phyloP scores from a whole-genome alignment of 768 basidiomycete species.

The Polyporus arcularius region DNA sequence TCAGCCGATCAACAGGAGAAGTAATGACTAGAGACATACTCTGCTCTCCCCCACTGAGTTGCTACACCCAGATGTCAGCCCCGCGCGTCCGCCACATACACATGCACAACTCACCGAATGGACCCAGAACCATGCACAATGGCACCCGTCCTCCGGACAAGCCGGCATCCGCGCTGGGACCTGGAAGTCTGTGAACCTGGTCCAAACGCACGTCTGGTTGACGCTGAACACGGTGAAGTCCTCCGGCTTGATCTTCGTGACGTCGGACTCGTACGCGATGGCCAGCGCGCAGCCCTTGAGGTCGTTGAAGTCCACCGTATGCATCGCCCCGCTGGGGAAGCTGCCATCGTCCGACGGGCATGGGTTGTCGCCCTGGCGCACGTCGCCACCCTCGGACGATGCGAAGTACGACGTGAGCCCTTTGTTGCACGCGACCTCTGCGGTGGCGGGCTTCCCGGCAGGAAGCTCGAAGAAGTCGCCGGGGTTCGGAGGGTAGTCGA shows the following conservation, averaged over 20 bases:
- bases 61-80: constrained; percentile 20
- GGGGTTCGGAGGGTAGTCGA: constrained; percentile 55
- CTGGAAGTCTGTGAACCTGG: constrained; percentile 63
- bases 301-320: constrained; percentile 56
- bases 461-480: constrained; percentile 62
- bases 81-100: too few relatives aligned
- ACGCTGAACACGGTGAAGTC: constrained; percentile 77
- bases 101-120: constrained; percentile 46
- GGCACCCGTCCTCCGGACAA: constrained; percentile 65
- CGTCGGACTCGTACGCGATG: constrained; percentile 73
- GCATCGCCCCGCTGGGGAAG: constrained; percentile 43
- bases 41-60: constrained; percentile 61
- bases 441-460: constrained; percentile 53
- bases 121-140: constrained; percentile 77
- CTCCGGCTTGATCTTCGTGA: constrained; percentile 54
- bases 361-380: constrained; percentile 50
- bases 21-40: constrained; percentile 38
- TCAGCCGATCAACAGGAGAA: not conserved
- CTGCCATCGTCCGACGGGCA: constrained; percentile 45
- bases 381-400: constrained; percentile 49
- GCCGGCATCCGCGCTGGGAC: constrained; percentile 70
- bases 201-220: constrained; percentile 77
- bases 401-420: constrained; percentile 59
- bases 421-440: constrained; percentile 61
- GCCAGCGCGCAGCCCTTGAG: constrained; percentile 66